phyloP scores from a whole-genome alignment of 2,329 filamentous ascomycete genomes.

The Colletotrichum godetiae region DNA sequence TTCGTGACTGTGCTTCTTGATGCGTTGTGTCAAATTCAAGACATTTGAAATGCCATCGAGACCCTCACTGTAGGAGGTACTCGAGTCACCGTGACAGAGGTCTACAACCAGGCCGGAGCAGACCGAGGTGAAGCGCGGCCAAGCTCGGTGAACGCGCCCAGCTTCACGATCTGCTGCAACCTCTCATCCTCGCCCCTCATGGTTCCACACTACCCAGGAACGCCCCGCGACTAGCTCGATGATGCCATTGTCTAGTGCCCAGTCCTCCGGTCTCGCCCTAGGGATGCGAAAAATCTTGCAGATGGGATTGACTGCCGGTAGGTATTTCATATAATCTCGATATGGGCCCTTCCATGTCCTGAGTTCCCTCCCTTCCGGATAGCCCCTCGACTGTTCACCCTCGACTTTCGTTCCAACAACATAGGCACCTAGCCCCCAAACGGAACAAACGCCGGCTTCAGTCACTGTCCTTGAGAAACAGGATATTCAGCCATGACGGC shows the following conservation, averaged over 20 bases:
- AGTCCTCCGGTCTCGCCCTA: conserved; percentile 29
- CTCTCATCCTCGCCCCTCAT: not conserved
- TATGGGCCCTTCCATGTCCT: conserved; percentile 2
- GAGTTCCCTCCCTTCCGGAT: not conserved
- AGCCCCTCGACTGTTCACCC: not conserved
- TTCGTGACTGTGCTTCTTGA: not conserved
- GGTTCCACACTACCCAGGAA: conserved; percentile 19
- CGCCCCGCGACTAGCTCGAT: conserved; percentile 21
- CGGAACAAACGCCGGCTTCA: not conserved
- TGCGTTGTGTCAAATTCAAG: not conserved
- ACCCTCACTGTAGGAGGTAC: not conserved
- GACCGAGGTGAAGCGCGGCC: not conserved
- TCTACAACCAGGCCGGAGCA: not conserved
- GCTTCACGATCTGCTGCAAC: not conserved
- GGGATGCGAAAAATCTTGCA: not conserved
- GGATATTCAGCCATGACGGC: conserved; percentile 20
- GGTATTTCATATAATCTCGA: not conserved
- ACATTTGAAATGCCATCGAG: too few relatives aligned
- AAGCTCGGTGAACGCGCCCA: not conserved
- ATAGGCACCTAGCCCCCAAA: not conserved
- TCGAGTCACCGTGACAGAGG: too few relatives aligned
- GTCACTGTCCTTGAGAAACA: not conserved
- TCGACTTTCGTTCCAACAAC: not conserved
- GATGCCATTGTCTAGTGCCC: conserved; percentile 18
- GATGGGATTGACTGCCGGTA: not conserved